These are phyloP conservation scores for Trapa incisa DNA, from an alignment of 345 rosid genomes.

Conservation along the genomic window DNA sequence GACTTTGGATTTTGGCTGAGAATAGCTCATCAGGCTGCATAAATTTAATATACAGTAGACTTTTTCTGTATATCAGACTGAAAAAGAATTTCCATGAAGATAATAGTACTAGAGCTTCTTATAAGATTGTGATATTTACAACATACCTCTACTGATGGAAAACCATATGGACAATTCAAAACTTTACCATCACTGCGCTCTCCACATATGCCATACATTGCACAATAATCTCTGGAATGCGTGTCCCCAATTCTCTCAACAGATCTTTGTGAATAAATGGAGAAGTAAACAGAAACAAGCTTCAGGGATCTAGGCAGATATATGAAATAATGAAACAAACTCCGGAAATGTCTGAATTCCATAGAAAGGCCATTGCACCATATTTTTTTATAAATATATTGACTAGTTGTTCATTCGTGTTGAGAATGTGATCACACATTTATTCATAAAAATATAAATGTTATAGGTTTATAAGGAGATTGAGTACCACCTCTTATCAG, in stretches of 20 bases:
- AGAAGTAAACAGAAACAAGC: neutral
- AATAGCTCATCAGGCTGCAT: constrained; percentile 76
- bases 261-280: constrained; percentile 13
- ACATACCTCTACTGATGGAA: constrained; percentile 60
- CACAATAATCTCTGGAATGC: constrained; percentile 73
- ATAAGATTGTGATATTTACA: neutral
- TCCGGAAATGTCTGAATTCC: neutral
- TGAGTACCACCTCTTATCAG: too few species aligned
- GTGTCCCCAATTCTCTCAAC: constrained; percentile 26
- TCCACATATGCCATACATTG: constrained; percentile 96
- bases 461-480: too few species aligned
- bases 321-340: too few species aligned
- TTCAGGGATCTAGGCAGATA: neutral
- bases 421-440: too few species aligned
- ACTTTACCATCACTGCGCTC: constrained; percentile 75
- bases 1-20: constrained; percentile 85
- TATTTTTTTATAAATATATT: neutral
- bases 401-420: neutral
- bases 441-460: too few species aligned
- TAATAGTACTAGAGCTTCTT: neutral
- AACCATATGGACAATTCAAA: constrained; percentile 66
- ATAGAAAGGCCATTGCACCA: neutral
- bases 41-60: neutral
- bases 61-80: neutral
- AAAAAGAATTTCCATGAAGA: neutral